Percentiles rank a stretch among this genome's conserved stretches.
phyloP scores from a whole-genome alignment of 1,284 basidiomycete species.

The Fistulinella staudtii region DNA sequence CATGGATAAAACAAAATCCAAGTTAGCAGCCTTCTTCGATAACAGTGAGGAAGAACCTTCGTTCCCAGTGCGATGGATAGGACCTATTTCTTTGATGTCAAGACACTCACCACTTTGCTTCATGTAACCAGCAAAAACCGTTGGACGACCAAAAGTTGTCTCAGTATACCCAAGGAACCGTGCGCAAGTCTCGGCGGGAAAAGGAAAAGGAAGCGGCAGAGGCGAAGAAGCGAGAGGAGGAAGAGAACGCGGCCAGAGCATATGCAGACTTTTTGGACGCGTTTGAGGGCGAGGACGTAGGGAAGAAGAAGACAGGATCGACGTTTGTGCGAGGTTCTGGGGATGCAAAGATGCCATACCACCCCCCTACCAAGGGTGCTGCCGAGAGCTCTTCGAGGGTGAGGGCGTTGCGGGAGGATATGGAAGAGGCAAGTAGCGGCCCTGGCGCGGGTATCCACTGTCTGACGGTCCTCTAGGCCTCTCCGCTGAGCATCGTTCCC shows the following conservation, averaged over 20 bases:
- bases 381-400: conserved; percentile 27
- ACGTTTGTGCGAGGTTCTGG: conserved; percentile 74
- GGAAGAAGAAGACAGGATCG: conserved; percentile 49
- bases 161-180: conserved; percentile 69
- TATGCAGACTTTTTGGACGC: conserved; percentile 86
- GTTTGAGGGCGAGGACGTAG: conserved; percentile 71
- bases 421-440: conserved; percentile 27
- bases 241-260: conserved; percentile 71
- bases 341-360: conserved; percentile 48
- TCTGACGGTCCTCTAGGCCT: conserved; percentile 38
- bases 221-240: conserved; percentile 79
- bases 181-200: conserved; percentile 74
- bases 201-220: conserved; percentile 88
- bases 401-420: conserved; percentile 33
- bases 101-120: conserved; percentile 52
- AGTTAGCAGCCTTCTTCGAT: conserved; percentile 75
- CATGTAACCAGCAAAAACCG: conserved; percentile 62
- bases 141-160: conserved; percentile 75
- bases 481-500: conserved; percentile 46
- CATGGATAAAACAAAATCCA: conserved; percentile 78
- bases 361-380: conserved; percentile 35
- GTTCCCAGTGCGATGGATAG: conserved; percentile 82
- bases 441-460: not conserved
- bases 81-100: conserved; percentile 50
- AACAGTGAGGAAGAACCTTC: conserved; percentile 76